A percentile compares a stretch with the other conserved stretches of the same genome.
phyloP scores from a whole-genome alignment of 1,139 yeast genomes.

The Groenewaldozyma auringiensis region DNA sequence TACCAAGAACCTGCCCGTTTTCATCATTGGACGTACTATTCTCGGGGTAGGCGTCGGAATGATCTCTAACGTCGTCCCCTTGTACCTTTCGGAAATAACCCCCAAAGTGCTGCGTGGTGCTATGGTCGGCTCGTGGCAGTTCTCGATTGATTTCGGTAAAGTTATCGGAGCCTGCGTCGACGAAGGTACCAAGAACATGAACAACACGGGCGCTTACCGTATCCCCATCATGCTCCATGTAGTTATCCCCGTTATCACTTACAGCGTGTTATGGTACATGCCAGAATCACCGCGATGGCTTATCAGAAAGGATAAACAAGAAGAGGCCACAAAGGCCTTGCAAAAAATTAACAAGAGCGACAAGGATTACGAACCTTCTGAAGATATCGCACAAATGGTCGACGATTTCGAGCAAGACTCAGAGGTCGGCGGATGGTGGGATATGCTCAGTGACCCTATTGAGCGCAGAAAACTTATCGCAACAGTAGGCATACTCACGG shows the following conservation, averaged over 20 bases:
- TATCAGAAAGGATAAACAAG: constrained; percentile 25
- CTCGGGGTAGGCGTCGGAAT: constrained; percentile 7
- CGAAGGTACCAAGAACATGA: constrained; percentile 5
- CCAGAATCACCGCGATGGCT: constrained; percentile 32
- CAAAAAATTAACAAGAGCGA: constrained; percentile 5
- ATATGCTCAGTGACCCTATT: constrained; percentile 5
- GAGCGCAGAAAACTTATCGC: constrained; percentile 8
- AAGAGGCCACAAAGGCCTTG: constrained; percentile 19
- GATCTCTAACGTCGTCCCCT: constrained; percentile 1
- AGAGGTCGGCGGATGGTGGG: constrained; percentile 6
- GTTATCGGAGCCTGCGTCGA: constrained; percentile 11
- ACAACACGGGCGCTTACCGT: constrained; percentile 39
- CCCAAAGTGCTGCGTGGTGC: background rate
- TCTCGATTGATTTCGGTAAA: constrained; percentile 6
- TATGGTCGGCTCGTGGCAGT: background rate
- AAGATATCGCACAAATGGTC: constrained; percentile 2
- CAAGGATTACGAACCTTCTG: constrained; percentile 3
- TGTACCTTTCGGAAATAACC: background rate
- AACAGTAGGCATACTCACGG: constrained; percentile 7
- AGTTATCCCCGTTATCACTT: constrained; percentile 10
- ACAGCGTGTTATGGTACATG: constrained; percentile 21
- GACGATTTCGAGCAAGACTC: constrained; percentile 1
- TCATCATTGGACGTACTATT: constrained; percentile 3
- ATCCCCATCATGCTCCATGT: constrained; percentile 23
- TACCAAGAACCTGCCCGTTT: constrained; percentile 1